Evolutionary conservation across 805 yeast genomes (phyloP), one percentile per base, ranked within the genome.

Genomic region (Wickerhamiella slavikovae): DNA sequence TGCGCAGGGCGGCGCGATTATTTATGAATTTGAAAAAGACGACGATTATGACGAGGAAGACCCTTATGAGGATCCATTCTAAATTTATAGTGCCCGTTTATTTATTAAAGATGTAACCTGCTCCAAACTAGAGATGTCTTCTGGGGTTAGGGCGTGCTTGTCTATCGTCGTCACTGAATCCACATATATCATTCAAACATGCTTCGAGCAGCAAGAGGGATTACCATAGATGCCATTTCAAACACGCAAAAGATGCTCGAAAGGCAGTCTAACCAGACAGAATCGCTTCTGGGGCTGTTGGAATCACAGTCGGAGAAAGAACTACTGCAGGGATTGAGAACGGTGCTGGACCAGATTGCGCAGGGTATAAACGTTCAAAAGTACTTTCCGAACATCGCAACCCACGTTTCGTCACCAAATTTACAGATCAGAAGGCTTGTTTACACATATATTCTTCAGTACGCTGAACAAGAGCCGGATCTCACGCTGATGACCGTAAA

Each of bases 11-110:
- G 94, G 96, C 13, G 95, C 98, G 1, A 83, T 89, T 40, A 92
- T 85, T 3, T 85, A 85, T 46, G 89, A 89, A 46, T 89, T 71
- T 47, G 96, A 89, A 44, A 79, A 83, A 46, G 96, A 85, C 49
- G 98, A 85, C 48, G 98, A 85, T 50, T 85, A 83, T 46, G 98
- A 85, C 45, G 98, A 85, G 49, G 96, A 89, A 42, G 98, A 85
- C 51, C 95, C 96, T 0, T 85, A 72, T 45, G 98, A 85, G 48
- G 96, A 85, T 46, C 96, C 96, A 4, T 82, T 80, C 45, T 82
- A 20, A 25, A 14, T 9, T 7, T 18, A 7, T 18, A 10, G 21
- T 7, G 9, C 21, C 10, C 10, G 6, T 18, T 7, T 7, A 7
- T 7, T 7, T 7, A 18, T 18, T 7, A 18, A 18, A 18, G 21